A percentile compares a stretch with the other conserved stretches of the same genome.
Evolutionary conservation across 345 rosid species (phyloP).

Genomic region (Hibiscus tridactylites): DNA sequence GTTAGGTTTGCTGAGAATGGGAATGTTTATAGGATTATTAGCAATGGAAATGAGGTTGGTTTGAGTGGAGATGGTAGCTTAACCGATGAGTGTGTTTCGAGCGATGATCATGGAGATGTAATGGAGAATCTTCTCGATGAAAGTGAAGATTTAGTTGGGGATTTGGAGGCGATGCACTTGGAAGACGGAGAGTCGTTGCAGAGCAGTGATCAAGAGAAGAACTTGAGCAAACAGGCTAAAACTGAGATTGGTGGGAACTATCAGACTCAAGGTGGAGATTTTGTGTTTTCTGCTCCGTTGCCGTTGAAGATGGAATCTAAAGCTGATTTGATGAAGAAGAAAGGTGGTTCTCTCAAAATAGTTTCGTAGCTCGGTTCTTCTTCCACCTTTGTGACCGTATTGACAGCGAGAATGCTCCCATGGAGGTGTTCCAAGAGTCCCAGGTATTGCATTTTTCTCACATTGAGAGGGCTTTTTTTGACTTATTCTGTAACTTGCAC

Average conservation of each 20-base stretch:
- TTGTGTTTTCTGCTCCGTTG: constrained; percentile 14
- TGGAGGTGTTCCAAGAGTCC: too few relatives aligned
- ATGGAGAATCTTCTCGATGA: not conserved
- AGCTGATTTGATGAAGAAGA: constrained; percentile 6
- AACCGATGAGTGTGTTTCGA: constrained; percentile 26
- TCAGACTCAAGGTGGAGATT: not conserved
- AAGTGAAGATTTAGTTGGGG: constrained; percentile 2
- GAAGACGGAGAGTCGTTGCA: not conserved
- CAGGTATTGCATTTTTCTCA: too few relatives aligned
- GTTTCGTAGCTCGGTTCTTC: not conserved
- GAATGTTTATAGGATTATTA: constrained; percentile 35
- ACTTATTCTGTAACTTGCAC: too few relatives aligned
- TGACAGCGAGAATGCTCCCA: too few relatives aligned
- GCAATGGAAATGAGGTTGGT: constrained; percentile 28
- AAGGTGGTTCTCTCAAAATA: not conserved
- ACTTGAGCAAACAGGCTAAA: too few relatives aligned
- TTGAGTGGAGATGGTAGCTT: constrained; percentile 31
- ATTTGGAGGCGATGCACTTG: not conserved
- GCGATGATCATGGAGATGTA: constrained; percentile 16
- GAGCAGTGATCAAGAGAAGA: too few relatives aligned
- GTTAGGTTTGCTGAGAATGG: constrained; percentile 51
- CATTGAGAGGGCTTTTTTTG: too few relatives aligned
- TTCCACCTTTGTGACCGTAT: too few relatives aligned
- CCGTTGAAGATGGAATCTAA: constrained; percentile 9
- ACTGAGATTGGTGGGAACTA: not conserved